Percentiles rank a stretch among this genome's conserved stretches.
These are phyloP conservation scores for Tephrocybe rancida DNA, from an alignment of 768 basidiomycete genomes.

Conservation along the genomic window DNA sequence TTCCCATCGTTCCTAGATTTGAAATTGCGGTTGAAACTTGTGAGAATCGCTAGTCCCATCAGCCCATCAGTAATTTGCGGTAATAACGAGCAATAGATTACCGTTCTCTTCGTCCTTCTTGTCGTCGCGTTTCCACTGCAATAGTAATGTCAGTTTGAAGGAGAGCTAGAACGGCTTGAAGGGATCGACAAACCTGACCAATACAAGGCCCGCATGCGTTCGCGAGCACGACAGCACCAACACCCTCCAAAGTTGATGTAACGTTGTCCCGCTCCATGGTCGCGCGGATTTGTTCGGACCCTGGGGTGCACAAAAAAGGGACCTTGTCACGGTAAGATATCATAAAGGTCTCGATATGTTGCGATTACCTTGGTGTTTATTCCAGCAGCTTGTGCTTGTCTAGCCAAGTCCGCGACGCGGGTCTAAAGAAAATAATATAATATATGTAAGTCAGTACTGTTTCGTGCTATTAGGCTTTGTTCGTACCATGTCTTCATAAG, in stretches of 20 bases:
- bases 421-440: conserved; percentile 55
- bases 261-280: conserved; percentile 96
- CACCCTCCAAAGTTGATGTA: conserved; percentile 76
- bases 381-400: conserved; percentile 85
- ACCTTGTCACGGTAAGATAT: conserved; percentile 42
- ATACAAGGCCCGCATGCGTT: conserved; percentile 99
- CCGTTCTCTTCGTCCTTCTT: conserved; percentile 91
- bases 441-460: conserved; percentile 13
- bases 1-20: conserved; percentile 98
- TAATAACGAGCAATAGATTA: conserved; percentile 26
- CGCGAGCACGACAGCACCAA: conserved; percentile 93
- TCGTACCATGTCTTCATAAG: conserved; percentile 90
- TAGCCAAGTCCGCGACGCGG: conserved; percentile 87
- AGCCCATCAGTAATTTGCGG: conserved; percentile 9
- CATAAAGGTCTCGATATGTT: background rate
- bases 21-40: conserved; percentile 91
- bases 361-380: conserved; percentile 66
- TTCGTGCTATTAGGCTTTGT: background rate
- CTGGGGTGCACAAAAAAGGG: conserved; percentile 87
- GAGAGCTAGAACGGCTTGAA: conserved; percentile 1
- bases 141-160: conserved; percentile 7
- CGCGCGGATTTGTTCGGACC: conserved; percentile 95
- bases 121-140: conserved; percentile 90
- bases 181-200: conserved; percentile 64
- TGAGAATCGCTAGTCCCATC: conserved; percentile 74